phyloP scores from a whole-genome alignment of 345 rosid genomes.

The Physaria fendleri region DNA sequence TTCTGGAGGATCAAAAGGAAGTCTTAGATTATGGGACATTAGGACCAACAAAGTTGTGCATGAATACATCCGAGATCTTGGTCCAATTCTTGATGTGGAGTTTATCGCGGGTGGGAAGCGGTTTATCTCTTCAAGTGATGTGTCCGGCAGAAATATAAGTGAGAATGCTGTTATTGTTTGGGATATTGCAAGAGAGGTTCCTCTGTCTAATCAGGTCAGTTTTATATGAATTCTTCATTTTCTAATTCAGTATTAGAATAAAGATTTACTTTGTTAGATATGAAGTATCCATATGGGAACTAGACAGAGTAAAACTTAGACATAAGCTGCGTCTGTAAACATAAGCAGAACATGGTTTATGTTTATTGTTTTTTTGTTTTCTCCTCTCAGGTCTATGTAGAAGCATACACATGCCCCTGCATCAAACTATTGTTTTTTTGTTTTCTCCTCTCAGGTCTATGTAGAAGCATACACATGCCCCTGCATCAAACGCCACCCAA shows the following conservation, averaged over 20 bases:
- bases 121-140: conserved; percentile 78
- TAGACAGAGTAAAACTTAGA: neutral
- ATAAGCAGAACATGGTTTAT: neutral
- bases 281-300: neutral
- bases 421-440: conserved; percentile 26
- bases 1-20: conserved; percentile 73
- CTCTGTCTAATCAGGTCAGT: conserved; percentile 81
- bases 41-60: conserved; percentile 52
- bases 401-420: conserved; percentile 82
- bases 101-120: conserved; percentile 53
- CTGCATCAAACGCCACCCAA: conserved; percentile 59
- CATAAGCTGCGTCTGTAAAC: neutral
- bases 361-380: neutral
- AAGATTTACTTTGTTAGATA: neutral
- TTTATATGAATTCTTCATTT: neutral
- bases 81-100: conserved; percentile 80
- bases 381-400: conserved; percentile 56
- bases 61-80: conserved; percentile 49
- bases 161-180: conserved; percentile 77
- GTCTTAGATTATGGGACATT: conserved; percentile 74
- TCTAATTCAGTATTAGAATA: neutral
- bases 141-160: conserved; percentile 57
- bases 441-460: conserved; percentile 45
- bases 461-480: conserved; percentile 84
- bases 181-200: conserved; percentile 67